Percentiles rank a stretch among this genome's conserved stretches.
Evolutionary conservation across 768 basidiomycete genomes (phyloP).

Genomic region (Galerina marginata): DNA sequence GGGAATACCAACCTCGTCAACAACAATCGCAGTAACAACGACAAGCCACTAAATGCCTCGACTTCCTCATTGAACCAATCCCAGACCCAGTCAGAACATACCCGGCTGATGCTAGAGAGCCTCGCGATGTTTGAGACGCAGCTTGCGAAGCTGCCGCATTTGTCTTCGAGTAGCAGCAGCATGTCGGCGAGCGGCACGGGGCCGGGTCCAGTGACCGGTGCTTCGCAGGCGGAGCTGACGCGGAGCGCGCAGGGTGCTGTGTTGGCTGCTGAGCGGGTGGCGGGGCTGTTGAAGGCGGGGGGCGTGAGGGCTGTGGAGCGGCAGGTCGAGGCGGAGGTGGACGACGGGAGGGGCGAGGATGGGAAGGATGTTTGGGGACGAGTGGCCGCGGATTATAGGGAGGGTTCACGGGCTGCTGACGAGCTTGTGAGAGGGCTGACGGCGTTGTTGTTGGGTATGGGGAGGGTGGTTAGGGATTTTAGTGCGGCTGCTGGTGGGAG

Average conservation of each 20-base stretch:
- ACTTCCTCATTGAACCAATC: constrained; percentile 14
- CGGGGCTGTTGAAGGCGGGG: constrained; percentile 59
- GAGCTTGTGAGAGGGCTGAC: constrained; percentile 81
- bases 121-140: constrained; percentile 73
- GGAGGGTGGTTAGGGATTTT: constrained; percentile 68
- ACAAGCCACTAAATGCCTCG: constrained; percentile 21
- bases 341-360: constrained; percentile 27
- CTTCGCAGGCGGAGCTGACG: constrained; percentile 54
- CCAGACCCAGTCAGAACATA: constrained; percentile 56
- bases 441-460: constrained; percentile 75
- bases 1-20: not conserved
- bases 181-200: constrained; percentile 7
- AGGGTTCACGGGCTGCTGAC: constrained; percentile 73
- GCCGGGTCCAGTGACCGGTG: constrained; percentile 35
- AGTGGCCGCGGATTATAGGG: constrained; percentile 75
- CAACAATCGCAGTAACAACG: not conserved
- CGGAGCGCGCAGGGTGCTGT: constrained; percentile 69
- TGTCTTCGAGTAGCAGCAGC: not conserved
- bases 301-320: constrained; percentile 68
- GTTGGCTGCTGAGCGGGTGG: constrained; percentile 68
- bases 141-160: constrained; percentile 55
- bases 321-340: constrained; percentile 79
- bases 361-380: constrained; percentile 67
- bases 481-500: constrained; percentile 32
- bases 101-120: constrained; percentile 72